Evolutionary conservation across 2,329 filamentous ascomycete genomes (phyloP).

Genomic region (Peltaster fructicola): DNA sequence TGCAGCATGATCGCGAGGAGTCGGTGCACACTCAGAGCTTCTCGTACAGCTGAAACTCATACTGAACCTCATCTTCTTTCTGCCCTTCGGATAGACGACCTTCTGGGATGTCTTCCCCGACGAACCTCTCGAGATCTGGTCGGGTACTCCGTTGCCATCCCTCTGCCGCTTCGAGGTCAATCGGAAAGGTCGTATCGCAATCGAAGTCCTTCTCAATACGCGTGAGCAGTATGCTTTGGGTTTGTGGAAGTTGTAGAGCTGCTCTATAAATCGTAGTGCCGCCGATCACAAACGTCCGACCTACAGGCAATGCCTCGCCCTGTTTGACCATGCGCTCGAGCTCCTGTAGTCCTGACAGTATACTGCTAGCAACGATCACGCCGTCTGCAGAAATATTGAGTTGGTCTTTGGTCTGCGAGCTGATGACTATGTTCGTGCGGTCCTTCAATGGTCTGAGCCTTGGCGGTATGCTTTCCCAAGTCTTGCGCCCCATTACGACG

Average conservation of each 20-base stretch:
- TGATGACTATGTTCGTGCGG: conserved; percentile 69
- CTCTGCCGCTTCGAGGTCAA: conserved; percentile 30
- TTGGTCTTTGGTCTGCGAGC: conserved; percentile 23
- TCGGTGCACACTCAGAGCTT: conserved; percentile 1
- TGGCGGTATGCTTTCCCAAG: conserved; percentile 76
- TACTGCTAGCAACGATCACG: conserved; percentile 34
- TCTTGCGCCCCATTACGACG: conserved; percentile 95
- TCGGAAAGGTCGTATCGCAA: conserved; percentile 58
- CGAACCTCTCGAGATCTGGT: background rate
- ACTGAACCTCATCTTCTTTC: background rate
- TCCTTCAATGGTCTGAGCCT: conserved; percentile 63
- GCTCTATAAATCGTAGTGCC: conserved; percentile 70
- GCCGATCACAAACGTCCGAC: conserved; percentile 69
- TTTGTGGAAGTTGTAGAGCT: conserved; percentile 42
- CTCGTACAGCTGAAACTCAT: conserved; percentile 3
- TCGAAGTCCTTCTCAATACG: conserved; percentile 51
- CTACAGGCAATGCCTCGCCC: conserved; percentile 21
- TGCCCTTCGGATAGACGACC: background rate
- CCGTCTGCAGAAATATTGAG: conserved; percentile 20
- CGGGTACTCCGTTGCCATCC: conserved; percentile 7
- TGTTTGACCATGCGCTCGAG: conserved; percentile 16
- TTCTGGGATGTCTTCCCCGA: background rate
- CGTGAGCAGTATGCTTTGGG: conserved; percentile 51
- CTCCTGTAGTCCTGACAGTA: conserved; percentile 13
- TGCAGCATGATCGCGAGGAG: no score